Base-by-base conservation (phyloP, 2,329 filamentous ascomycete species). In the Xylaria sp. region DNA sequence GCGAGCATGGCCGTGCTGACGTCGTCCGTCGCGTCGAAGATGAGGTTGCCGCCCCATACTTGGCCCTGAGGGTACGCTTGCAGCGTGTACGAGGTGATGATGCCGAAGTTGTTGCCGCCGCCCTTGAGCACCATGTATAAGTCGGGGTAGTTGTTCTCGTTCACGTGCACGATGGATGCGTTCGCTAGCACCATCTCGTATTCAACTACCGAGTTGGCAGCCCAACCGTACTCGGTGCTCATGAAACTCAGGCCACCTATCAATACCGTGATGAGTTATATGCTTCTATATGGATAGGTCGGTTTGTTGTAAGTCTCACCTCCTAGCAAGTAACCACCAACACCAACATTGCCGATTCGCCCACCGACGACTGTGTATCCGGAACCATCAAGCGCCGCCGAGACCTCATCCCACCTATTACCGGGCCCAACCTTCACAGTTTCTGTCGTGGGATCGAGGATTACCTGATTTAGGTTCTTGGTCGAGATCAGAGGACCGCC, bases 81-180 rank as follows among this genome's bases (percentile, higher is more conserved):
- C 12, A 87, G 74, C 7, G 81, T 74, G 71, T 84, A 85, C 4
- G 78, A 78, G 11, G 84, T 84, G 5, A 85, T 82, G 69, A 86
- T 81, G 53, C 85, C 86, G 68, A 85, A 88, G 73, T 86, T 88
- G 76, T 83, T 86, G n/a, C 84, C 83, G 17, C 88, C 87, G 9
- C 87, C 88, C 64, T 84, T 84, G 3, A 89, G 80, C 0, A 84
- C 85, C 69, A 79, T 80, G 76, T 80, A 88, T 6, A 90, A 79
- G 64, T 88, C 86, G 0, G 80, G 67, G 67, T 88, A 78, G 8
- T 78, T 73, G 0, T 73, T 73, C 4, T 74, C 72, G 17, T 81
- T 84, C 2, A 83, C 85, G 3, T 81, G 82, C 47, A 85, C 77
- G 51, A 88, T 80, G 4, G 78, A 75, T 7, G 85, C 84, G 68